Evolutionary conservation across 73 alveolate genomes (phyloP).

Genomic region (Durusdinium trenchii): DNA sequence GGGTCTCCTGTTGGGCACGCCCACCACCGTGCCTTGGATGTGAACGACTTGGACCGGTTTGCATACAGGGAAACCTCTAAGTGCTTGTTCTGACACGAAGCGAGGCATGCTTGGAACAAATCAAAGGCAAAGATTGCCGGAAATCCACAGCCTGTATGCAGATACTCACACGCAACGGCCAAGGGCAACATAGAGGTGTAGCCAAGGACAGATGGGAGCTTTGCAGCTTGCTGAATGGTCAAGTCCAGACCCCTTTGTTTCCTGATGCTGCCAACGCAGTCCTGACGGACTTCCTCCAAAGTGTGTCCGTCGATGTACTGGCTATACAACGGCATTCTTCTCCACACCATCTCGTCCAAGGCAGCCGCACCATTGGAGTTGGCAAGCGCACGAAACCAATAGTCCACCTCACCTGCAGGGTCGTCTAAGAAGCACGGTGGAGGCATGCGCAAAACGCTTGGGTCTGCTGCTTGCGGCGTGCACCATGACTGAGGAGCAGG

Average conservation of each 20-base stretch:
- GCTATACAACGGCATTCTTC: background rate
- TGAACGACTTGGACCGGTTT: background rate
- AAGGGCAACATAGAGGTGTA: background rate
- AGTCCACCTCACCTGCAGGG: background rate
- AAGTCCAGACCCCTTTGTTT: background rate
- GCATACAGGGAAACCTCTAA: background rate
- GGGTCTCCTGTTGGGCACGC: too few relatives aligned
- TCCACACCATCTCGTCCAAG: background rate
- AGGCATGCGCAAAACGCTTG: background rate
- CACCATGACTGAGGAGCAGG: too few relatives aligned
- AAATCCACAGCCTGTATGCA: slow-evolving; percentile 5
- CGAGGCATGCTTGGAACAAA: slow-evolving; percentile 8
- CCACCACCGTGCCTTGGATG: background rate
- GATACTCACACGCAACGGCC: slow-evolving; percentile 19
- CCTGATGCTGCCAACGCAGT: background rate
- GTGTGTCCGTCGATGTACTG: slow-evolving; percentile 3
- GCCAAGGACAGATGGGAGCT: background rate
- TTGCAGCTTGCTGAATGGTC: background rate
- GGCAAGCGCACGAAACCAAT: background rate
- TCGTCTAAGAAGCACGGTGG: background rate
- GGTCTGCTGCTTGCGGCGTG: too few relatives aligned
- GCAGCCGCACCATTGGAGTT: background rate
- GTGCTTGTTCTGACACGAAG: slow-evolving; percentile 1
- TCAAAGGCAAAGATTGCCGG: background rate
- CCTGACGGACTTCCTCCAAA: background rate